Base-by-base conservation (phyloP, 148 eudicot genomes). In the Vaccinium vitisidaea region DNA sequence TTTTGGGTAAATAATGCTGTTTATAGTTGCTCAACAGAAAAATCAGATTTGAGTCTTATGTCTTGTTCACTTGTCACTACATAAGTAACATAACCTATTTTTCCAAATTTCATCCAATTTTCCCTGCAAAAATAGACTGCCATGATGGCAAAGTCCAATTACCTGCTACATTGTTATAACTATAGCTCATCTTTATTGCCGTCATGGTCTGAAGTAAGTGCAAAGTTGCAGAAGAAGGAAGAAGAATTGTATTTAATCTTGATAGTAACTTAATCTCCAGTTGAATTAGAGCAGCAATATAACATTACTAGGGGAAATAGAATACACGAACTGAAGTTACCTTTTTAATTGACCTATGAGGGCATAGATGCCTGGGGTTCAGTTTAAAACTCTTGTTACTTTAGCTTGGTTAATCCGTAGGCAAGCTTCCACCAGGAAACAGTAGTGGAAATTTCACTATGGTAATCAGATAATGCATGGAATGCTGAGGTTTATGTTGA, bases 181-280 rank as follows among this genome's bases (percentile, higher is more conserved):
- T 8, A 77, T 52, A 77, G 27, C 9, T 77, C 80, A 77, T 77
- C 54, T 50, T 50, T 77, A 77, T 77, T 52, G 39, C 58, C 32
- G 32, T 78, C 55, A 12, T 53, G 63, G 59, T 49, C 36, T 14
- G 32, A 9, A 53, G 81, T 36, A 53, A 76, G 55, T 27, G 63
- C 27, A 53, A 78, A 50, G 19, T 77, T n/a, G 30, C 52, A n/a
- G 12, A 65, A 23, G 32, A 54, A 78, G 70, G 70, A 10, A 23
- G 70, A 65, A 78, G 21, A 53, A 16, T 53, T 78, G 39, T 78
- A 53, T 27, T 53, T 53, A 25, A 30, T 14, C 63, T 78, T 52
- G 21, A 52, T 3, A 13, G 43, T 27, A 15, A 53, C 12, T 16
- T 53, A 12, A 2, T 30, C 21, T 50, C 11, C n/a, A 8, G 30